Percentiles rank a stretch among this genome's conserved stretches.
Conservation (phyloP, 352 stramenopile genomes). For the Lagenidium sp. region DNA sequence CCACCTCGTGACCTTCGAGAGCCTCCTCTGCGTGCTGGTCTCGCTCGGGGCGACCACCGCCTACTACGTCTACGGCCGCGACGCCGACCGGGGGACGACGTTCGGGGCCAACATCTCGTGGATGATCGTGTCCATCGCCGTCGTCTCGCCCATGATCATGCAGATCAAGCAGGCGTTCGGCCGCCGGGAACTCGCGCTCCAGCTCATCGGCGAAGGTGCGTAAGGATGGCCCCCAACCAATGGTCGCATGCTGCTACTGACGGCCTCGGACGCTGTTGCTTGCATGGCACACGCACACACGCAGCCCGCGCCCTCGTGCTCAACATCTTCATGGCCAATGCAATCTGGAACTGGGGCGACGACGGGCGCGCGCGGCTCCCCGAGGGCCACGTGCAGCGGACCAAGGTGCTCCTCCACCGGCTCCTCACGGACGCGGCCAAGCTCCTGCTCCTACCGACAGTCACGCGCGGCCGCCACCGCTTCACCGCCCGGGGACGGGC, state of each 20-base stretch:
- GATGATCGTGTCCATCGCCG: slow-evolving; percentile 36
- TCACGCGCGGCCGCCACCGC: slow-evolving; percentile 60
- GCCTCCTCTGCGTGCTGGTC: slow-evolving; percentile 52
- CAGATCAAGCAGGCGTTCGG: slow-evolving; percentile 79
- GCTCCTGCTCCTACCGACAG: slow-evolving; percentile 54
- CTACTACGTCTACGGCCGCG: slow-evolving; percentile 51
- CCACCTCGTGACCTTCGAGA: slow-evolving; percentile 74
- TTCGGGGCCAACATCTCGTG: slow-evolving; percentile 82
- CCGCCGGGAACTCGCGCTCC: slow-evolving; percentile 59
- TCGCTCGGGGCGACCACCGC: slow-evolving; percentile 46
- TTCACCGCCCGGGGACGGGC: slow-evolving; percentile 43
- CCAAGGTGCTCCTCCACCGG: slow-evolving; percentile 40
- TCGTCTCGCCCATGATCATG: slow-evolving; percentile 85
- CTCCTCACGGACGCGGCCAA: slow-evolving; percentile 35
- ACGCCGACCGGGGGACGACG: slow-evolving; percentile 16
- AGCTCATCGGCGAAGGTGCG: slow-evolving; percentile 45
- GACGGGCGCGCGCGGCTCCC: slow-evolving; percentile 52
- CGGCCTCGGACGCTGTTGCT: too few species aligned
- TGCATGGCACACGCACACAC: too few species aligned
- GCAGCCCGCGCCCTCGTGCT: slow-evolving; percentile 49
- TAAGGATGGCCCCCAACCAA: too few species aligned
- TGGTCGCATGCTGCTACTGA: too few species aligned
- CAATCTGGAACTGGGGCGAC: slow-evolving; percentile 77
- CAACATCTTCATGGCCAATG: slow-evolving; percentile 70
- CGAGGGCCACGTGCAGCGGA: slow-evolving; percentile 31